phyloP scores from a whole-genome alignment of 148 eudicot species.

The Polygonum maritimum region DNA sequence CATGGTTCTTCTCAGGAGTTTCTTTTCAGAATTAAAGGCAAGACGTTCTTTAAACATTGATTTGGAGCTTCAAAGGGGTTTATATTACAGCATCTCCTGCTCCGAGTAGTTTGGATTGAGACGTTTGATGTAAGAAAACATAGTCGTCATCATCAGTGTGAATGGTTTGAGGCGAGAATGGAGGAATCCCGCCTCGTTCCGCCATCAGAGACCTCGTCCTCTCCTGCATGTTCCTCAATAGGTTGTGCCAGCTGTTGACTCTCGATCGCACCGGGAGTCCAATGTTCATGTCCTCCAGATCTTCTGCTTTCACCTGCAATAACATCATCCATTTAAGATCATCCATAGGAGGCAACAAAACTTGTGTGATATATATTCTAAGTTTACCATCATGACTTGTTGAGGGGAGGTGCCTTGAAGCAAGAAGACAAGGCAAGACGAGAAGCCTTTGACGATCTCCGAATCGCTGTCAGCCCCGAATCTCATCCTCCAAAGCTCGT shows the following conservation, averaged over 20 bases:
- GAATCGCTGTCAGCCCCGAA: slow-evolving; percentile 77
- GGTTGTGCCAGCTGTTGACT: slow-evolving; percentile 75
- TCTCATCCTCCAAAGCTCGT: slow-evolving; percentile 42
- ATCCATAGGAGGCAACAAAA: background rate
- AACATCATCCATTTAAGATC: too few relatives aligned
- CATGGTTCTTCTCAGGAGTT: too few relatives aligned
- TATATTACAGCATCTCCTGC: background rate
- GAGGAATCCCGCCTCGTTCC: slow-evolving; percentile 20
- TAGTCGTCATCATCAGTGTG: background rate
- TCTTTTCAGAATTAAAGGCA: too few relatives aligned
- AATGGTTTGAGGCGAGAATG: background rate
- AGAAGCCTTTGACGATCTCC: slow-evolving; percentile 78
- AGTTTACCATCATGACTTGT: slow-evolving; percentile 35
- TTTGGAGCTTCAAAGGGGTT: background rate
- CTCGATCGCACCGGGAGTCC: slow-evolving; percentile 63
- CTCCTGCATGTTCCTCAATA: slow-evolving; percentile 59
- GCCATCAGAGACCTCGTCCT: slow-evolving; percentile 42
- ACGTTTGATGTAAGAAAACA: background rate
- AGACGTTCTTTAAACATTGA: background rate
- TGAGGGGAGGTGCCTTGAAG: slow-evolving; percentile 51
- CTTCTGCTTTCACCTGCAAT: slow-evolving; percentile 47
- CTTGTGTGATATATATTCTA: background rate
- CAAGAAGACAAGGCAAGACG: slow-evolving; percentile 62
- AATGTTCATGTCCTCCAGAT: slow-evolving; percentile 70
- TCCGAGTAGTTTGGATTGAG: background rate